Base-by-base conservation (phyloP, 2,329 filamentous ascomycete species). In the Arthroderma uncinatum region DNA sequence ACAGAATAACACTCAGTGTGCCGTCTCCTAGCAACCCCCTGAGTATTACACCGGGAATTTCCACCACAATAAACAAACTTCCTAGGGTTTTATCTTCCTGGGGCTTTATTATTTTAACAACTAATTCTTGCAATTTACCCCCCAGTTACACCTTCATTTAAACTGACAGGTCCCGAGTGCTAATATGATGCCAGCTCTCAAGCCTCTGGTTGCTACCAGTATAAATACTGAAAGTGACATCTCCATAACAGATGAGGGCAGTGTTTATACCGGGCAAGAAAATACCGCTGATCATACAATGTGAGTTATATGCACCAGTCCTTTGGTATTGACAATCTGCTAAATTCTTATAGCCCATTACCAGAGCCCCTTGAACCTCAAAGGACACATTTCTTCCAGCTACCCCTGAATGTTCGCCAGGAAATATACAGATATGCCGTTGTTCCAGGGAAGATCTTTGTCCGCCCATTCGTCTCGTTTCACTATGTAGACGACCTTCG, bases 361-460 rank as follows among this genome's bases (percentile, higher is more conserved):
- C 16, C 44, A 34, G 39, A 16, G 23, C 37, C 3, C 1, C 23
- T 47, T 16, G 57, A 57, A n/a, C 19, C 4, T 12, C n/a, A 50
- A 2, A 55, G 48, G 34, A 19, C 9, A n/a, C 54, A 42, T 23
- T 61, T 62, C 54, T 61, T 62, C n/a, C 55, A 57, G 34, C 60
- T 64, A 19, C 62, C 63, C 33, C 40, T 56, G 28, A 23, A 48
- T n/a, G 50, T 63, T 19, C 60, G 62, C 25, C 42, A 61, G 30
- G 56, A 58, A 44, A 63, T 65, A 12, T 64, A 64, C 50, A 59
- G 58, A 37, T 55, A 61, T 52, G 58, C 60, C 10, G 55, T 64
- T 10, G 60, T 62, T n/a, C 55, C 54, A 10, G 37, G 34, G 12
- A 60, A 55, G 14, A 50, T 65, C 9, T 63, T 64, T 54, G 48